Percentiles rank a stretch among this genome's conserved stretches.
These are phyloP conservation scores for Ophiocordyceps camponoti-leonardi DNA, from an alignment of 2,329 filamentous ascomycete species.

Conservation along the genomic window DNA sequence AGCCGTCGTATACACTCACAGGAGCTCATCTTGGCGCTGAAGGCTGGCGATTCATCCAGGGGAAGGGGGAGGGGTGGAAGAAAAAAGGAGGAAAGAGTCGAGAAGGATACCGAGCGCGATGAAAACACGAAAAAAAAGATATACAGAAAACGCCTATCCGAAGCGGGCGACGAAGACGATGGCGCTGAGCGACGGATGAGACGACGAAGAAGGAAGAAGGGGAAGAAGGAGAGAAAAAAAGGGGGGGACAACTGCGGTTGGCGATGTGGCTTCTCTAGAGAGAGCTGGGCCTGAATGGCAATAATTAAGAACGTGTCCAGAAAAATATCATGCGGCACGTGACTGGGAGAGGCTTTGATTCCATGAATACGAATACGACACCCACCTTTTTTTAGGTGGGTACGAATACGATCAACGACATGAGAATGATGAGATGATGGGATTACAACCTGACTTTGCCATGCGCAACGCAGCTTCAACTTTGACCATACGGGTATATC, in stretches of 20 bases:
- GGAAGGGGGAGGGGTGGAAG: slow-evolving; percentile 11
- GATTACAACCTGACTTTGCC: too few species aligned
- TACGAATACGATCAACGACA: too few species aligned
- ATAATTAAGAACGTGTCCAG: slow-evolving; percentile 21
- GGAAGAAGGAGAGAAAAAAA: slow-evolving; percentile 12
- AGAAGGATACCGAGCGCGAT: too few species aligned
- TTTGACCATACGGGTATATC: too few species aligned
- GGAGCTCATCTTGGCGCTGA: slow-evolving; percentile 33
- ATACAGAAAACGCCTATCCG: too few species aligned
- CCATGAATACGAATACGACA: background rate
- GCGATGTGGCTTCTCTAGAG: background rate
- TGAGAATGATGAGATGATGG: too few species aligned
- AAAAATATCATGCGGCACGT: slow-evolving; percentile 17
- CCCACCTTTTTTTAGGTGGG: background rate
- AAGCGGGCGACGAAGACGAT: too few species aligned
- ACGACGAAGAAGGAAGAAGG: slow-evolving; percentile 10
- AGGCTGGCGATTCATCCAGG: slow-evolving; percentile 20
- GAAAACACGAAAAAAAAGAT: too few species aligned
- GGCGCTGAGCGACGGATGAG: too few species aligned
- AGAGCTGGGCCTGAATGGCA: too few species aligned
- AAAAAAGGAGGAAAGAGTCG: slow-evolving; percentile 10
- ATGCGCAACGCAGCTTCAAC: too few species aligned
- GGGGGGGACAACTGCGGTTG: background rate
- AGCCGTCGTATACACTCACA: slow-evolving; percentile 21
- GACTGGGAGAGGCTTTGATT: slow-evolving; percentile 8